These are phyloP conservation scores for Kazachstania kunashirensis DNA, from an alignment of 805 yeast species.

Conservation along the genomic window DNA sequence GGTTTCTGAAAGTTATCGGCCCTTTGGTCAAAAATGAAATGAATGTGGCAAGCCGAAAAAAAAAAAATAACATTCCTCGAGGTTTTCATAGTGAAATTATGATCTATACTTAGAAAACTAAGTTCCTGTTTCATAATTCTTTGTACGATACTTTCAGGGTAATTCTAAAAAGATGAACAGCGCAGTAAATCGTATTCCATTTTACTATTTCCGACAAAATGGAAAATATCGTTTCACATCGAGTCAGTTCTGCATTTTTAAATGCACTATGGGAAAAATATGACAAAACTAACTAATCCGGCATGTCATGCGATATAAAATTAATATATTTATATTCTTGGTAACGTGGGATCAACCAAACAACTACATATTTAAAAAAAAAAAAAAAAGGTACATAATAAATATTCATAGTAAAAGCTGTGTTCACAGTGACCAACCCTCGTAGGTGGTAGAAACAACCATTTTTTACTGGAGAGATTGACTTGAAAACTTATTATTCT, in stretches of 20 bases:
- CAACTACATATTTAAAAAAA: too few species aligned
- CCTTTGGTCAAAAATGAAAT: not conserved
- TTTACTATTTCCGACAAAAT: not conserved
- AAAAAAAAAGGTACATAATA: too few species aligned
- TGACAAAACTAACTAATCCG: not conserved
- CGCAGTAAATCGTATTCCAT: not conserved
- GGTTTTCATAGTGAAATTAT: not conserved
- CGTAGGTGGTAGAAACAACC: too few species aligned
- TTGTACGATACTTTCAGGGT: not conserved
- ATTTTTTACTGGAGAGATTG: too few species aligned
- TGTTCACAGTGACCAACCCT: too few species aligned
- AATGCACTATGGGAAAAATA: not conserved
- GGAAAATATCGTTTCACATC: too few species aligned
- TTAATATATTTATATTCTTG: too few species aligned
- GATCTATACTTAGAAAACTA: not conserved
- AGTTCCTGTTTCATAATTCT: not conserved
- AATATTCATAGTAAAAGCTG: too few species aligned
- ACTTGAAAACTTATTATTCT: too few species aligned
- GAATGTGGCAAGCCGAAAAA: too few species aligned
- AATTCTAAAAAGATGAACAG: not conserved
- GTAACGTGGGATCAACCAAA: too few species aligned
- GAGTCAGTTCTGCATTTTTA: too few species aligned
- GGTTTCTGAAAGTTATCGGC: conserved; percentile 1
- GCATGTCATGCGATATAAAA: not conserved
- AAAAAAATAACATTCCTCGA: not conserved